Conservation (phyloP, 2,329 filamentous ascomycete species). For the Graphiopsis chlorocephala region DNA sequence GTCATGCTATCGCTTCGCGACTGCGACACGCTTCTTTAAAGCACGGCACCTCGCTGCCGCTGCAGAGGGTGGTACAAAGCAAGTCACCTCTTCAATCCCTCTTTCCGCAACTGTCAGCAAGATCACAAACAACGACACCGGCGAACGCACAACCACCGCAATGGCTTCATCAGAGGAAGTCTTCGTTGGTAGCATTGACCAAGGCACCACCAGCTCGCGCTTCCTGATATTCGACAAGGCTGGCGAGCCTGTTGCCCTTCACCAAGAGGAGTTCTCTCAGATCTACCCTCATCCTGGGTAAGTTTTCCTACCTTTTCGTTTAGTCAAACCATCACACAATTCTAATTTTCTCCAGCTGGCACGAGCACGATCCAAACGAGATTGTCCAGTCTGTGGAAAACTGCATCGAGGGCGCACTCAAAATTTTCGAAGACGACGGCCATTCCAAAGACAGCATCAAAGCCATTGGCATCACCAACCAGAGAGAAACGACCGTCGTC, state of each 20-base stretch:
- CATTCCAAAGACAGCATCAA: conserved; percentile 67
- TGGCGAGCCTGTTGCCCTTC: conserved; percentile 74
- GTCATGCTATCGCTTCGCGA: not conserved
- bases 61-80: not conserved
- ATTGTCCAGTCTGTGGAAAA: conserved; percentile 71
- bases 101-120: conserved; percentile 2
- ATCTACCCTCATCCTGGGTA: conserved; percentile 82
- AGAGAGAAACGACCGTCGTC: conserved; percentile 82
- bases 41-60: not conserved
- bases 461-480: conserved; percentile 82
- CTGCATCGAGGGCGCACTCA: conserved; percentile 75
- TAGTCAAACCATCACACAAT: not conserved
- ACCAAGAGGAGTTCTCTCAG: conserved; percentile 85
- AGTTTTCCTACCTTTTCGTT: conserved; percentile 34
- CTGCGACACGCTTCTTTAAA: conserved; percentile 2
- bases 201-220: conserved; percentile 83
- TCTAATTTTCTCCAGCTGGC: conserved; percentile 62
- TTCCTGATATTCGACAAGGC: conserved; percentile 86
- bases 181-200: conserved; percentile 86
- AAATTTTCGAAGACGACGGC: conserved; percentile 68
- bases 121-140: conserved; percentile 3
- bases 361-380: conserved; percentile 81
- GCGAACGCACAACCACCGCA: not conserved
- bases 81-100: not conserved
- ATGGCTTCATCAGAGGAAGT: conserved; percentile 43